Conservation (phyloP, 2,329 filamentous ascomycete species). For the Fusarium pseudograminearum region DNA sequence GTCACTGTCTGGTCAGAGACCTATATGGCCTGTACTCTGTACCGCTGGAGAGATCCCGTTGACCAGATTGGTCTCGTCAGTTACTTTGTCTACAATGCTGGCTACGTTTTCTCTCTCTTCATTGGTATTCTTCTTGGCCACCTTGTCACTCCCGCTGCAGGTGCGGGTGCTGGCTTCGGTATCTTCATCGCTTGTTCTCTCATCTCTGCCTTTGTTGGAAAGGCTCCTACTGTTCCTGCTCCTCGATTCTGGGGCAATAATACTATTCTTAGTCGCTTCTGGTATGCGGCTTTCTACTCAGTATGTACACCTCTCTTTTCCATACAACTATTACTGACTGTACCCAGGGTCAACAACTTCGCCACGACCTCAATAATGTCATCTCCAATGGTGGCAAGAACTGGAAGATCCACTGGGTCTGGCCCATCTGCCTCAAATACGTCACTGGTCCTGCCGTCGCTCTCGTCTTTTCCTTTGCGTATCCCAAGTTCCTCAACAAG, state of each 20-base stretch:
- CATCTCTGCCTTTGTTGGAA: constrained; percentile 53
- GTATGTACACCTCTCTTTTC: constrained; percentile 51
- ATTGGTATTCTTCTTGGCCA: constrained; percentile 62
- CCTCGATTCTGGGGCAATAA: constrained; percentile 58
- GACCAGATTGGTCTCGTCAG: constrained; percentile 56
- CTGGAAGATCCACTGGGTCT: constrained; percentile 63
- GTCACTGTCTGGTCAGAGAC: constrained; percentile 65
- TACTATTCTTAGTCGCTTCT: constrained; percentile 56
- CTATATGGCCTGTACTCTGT: constrained; percentile 62
- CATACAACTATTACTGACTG: not conserved
- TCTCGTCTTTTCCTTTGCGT: constrained; percentile 62
- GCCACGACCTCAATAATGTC: constrained; percentile 62
- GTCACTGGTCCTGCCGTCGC: constrained; percentile 58
- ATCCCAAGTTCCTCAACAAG: constrained; percentile 48
- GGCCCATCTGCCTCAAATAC: constrained; percentile 60
- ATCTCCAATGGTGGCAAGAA: constrained; percentile 60
- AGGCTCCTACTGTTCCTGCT: constrained; percentile 54
- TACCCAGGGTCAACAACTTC: constrained; percentile 63
- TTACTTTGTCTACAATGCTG: constrained; percentile 58
- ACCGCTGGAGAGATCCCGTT: constrained; percentile 60
- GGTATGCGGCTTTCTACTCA: constrained; percentile 65
- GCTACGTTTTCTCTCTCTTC: constrained; percentile 62
- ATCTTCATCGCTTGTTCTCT: constrained; percentile 57
- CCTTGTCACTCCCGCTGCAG: constrained; percentile 54
- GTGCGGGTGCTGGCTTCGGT: constrained; percentile 63